Conservation (phyloP, 768 basidiomycete genomes). For the Kwoniella heveanensis region DNA sequence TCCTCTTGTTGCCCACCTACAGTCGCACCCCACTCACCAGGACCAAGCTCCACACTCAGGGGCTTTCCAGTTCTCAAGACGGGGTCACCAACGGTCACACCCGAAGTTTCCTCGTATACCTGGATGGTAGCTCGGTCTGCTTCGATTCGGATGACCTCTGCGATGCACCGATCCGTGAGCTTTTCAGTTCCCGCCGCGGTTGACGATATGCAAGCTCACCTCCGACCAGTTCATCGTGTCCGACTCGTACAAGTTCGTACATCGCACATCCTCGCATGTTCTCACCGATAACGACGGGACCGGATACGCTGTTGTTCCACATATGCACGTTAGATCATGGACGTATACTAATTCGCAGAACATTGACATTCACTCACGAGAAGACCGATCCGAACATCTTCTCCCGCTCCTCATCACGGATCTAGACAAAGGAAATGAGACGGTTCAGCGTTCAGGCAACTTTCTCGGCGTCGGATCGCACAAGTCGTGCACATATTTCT, state of each 20-base stretch:
- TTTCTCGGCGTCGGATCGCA: too few species aligned
- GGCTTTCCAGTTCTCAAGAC: constrained; percentile 97
- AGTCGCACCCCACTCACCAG: constrained; percentile 64
- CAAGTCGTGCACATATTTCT: too few species aligned
- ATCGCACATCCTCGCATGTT: constrained; percentile 98
- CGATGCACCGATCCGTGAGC: neutral
- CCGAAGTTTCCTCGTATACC: constrained; percentile 99
- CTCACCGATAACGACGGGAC: constrained; percentile 95
- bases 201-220: constrained; percentile 60
- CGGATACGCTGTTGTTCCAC: constrained; percentile 85
- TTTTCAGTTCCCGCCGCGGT: neutral
- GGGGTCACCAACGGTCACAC: constrained; percentile 97
- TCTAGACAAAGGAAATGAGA: constrained; percentile 53
- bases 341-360: neutral
- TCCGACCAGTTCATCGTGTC: constrained; percentile 96
- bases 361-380: constrained; percentile 32
- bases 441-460: neutral
- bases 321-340: constrained; percentile 42
- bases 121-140: constrained; percentile 97
- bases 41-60: constrained; percentile 94
- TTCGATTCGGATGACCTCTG: constrained; percentile 99
- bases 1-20: constrained; percentile 3
- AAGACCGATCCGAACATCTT: constrained; percentile 59
- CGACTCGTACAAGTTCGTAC: constrained; percentile 75
- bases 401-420: constrained; percentile 87